phyloP scores from a whole-genome alignment of 1,139 yeast species.

The Tardiomyces blankii region DNA sequence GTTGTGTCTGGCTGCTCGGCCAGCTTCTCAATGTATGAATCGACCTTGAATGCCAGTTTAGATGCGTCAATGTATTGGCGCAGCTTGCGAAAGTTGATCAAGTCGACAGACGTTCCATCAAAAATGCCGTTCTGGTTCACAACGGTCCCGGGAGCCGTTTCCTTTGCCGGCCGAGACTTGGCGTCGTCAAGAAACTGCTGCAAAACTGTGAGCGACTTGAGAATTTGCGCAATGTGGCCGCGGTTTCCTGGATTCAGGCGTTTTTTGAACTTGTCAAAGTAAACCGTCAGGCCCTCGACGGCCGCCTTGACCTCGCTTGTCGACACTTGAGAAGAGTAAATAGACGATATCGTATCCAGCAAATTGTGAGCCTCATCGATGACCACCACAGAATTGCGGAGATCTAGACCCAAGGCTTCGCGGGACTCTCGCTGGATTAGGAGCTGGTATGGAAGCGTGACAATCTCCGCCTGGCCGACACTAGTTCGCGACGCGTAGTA shows the following conservation, averaged over 20 bases:
- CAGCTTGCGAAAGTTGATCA: constrained; percentile 58
- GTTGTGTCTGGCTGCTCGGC: constrained; percentile 8
- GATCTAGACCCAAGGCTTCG: constrained; percentile 43
- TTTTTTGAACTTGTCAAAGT: constrained; percentile 47
- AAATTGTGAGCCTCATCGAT: constrained; percentile 93
- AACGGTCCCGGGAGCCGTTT: constrained; percentile 40
- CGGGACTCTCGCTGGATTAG: constrained; percentile 58
- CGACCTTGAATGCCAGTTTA: constrained; percentile 78
- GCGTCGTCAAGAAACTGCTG: constrained; percentile 34
- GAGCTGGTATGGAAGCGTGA: constrained; percentile 81
- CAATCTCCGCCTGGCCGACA: constrained; percentile 50
- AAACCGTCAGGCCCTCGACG: constrained; percentile 38
- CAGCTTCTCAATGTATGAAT: constrained; percentile 45
- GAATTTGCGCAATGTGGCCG: constrained; percentile 53
- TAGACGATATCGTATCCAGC: constrained; percentile 60
- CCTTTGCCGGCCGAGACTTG: constrained; percentile 16
- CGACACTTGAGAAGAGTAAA: constrained; percentile 55
- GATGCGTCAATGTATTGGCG: constrained; percentile 54
- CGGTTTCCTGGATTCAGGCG: constrained; percentile 67
- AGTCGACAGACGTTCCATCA: constrained; percentile 50
- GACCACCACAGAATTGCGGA: constrained; percentile 57
- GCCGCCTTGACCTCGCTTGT: constrained; percentile 36
- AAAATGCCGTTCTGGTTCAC: constrained; percentile 46
- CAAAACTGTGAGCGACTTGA: constrained; percentile 45
- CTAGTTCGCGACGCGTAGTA: constrained; percentile 64